Percentiles rank a stretch among this genome's conserved stretches.
Conservation (phyloP, 2,329 filamentous ascomycete genomes). For the Ascomycota sp. region DNA sequence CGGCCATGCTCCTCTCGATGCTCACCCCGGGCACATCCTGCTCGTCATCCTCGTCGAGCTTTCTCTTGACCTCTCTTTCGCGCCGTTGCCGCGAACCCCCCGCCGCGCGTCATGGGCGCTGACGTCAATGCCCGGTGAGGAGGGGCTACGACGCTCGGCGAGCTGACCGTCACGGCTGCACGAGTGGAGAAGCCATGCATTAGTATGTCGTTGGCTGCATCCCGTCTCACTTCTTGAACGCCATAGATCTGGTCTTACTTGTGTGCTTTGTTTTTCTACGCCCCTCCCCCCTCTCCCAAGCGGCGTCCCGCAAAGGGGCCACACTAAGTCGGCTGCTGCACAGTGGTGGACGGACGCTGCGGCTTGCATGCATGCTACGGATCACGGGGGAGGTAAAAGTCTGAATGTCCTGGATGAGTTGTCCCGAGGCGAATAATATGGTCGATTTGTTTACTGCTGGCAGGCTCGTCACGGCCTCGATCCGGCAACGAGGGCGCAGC, state of each 20-base stretch:
- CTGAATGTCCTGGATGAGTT: too few species aligned
- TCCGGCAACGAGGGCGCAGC: neutral
- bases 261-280: conserved; percentile 1
- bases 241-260: neutral
- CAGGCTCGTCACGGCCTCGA: neutral
- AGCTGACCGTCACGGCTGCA: neutral
- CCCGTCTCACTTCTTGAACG: conserved; percentile 1
- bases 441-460: neutral
- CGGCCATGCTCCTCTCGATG: too few species aligned
- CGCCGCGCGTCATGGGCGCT: too few species aligned
- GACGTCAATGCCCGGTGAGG: too few species aligned
- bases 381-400: neutral
- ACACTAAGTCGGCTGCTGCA: too few species aligned
- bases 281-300: neutral
- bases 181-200: conserved; percentile 1
- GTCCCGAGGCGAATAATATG: neutral
- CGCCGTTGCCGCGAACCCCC: too few species aligned
- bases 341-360: neutral
- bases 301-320: neutral
- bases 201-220: conserved; percentile 1
- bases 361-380: conserved; percentile 1
- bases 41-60: too few species aligned
- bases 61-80: too few species aligned
- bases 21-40: too few species aligned
- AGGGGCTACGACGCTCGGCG: too few species aligned